phyloP scores from a whole-genome alignment of 306 rosid species.

The Boehmeria nivea region DNA sequence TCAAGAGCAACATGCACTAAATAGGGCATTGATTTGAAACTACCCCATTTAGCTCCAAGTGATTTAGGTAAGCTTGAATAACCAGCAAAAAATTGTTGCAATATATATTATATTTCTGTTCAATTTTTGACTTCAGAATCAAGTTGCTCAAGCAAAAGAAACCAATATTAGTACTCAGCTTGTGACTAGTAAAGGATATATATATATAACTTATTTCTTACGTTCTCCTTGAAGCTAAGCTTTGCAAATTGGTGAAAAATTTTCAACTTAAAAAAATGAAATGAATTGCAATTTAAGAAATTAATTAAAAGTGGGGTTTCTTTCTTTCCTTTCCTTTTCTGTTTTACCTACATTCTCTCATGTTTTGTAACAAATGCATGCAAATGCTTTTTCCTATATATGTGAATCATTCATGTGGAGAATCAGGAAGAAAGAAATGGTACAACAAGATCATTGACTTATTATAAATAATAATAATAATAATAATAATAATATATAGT shows the following conservation, averaged over 20 bases:
- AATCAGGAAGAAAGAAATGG: conserved; percentile 42
- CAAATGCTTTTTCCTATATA: too few species aligned
- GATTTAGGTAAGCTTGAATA: neutral
- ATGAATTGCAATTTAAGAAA: conserved; percentile 19
- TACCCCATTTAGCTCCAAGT: neutral
- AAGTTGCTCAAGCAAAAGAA: conserved; percentile 3
- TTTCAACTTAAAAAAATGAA: too few species aligned
- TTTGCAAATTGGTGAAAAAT: neutral
- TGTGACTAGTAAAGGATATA: neutral
- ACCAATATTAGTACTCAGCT: neutral
- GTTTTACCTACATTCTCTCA: neutral
- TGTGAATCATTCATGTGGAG: conserved; percentile 13
- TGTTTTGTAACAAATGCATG: neutral
- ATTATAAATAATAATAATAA: too few species aligned
- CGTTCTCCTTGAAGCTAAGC: neutral
- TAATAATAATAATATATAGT: neutral
- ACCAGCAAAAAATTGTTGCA: neutral
- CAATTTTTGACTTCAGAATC: neutral
- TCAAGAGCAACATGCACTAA: neutral
- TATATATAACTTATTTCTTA: conserved; percentile 10
- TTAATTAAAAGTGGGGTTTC: neutral
- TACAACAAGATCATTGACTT: conserved; percentile 49
- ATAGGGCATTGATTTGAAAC: neutral
- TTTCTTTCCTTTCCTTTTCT: neutral
- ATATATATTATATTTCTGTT: neutral